These are phyloP conservation scores for Komagataella ulmi DNA, from an alignment of 805 yeast species.

Conservation along the genomic window DNA sequence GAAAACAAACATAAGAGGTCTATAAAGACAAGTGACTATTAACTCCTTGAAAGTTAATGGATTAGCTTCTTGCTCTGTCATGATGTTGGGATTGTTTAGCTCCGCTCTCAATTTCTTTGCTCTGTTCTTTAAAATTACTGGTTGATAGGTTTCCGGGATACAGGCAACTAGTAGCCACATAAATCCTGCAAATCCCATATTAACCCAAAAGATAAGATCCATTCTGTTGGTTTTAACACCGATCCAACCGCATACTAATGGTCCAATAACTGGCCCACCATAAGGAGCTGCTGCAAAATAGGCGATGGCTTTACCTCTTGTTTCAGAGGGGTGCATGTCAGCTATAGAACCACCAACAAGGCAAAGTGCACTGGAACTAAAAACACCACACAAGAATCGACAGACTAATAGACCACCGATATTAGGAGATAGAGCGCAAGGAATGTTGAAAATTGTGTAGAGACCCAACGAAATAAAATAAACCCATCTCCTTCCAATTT, in stretches of 20 bases:
- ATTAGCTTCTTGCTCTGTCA: constrained; percentile 88
- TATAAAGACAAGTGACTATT: constrained; percentile 53
- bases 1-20: constrained; percentile 67
- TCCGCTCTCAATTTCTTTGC: constrained; percentile 60
- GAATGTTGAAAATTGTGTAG: constrained; percentile 71
- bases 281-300: constrained; percentile 88
- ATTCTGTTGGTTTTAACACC: constrained; percentile 54
- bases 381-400: constrained; percentile 81
- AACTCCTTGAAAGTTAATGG: constrained; percentile 60
- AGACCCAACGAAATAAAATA: constrained; percentile 65
- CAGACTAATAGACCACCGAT: constrained; percentile 72
- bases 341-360: constrained; percentile 87
- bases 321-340: constrained; percentile 70
- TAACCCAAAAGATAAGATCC: constrained; percentile 77
- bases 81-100: constrained; percentile 71
- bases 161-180: constrained; percentile 54
- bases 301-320: constrained; percentile 84
- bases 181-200: constrained; percentile 82
- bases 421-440: constrained; percentile 75
- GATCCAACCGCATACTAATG: constrained; percentile 78
- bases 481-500: constrained; percentile 75
- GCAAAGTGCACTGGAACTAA: constrained; percentile 70
- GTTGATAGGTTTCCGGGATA: constrained; percentile 89
- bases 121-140: constrained; percentile 56
- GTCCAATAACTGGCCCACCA: constrained; percentile 87